Evolutionary conservation across 352 stramenopile genomes (phyloP), one percentile per base, ranked within the genome.

Genomic region (Plasmopara viticola): DNA sequence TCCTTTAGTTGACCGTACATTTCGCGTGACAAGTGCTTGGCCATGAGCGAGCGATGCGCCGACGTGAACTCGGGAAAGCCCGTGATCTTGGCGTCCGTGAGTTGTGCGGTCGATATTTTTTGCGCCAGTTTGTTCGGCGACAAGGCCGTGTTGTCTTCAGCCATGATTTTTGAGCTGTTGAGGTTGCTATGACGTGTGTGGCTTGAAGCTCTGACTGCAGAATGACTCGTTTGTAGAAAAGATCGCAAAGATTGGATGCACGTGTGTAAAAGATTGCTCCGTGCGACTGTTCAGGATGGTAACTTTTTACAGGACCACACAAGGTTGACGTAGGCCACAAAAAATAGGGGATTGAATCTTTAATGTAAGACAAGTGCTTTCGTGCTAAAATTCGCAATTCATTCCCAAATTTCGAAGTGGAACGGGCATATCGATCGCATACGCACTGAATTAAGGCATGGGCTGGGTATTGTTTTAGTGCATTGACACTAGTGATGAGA

Each of bases 81-180:
- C 50, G 63, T 58, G 60, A 85, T 74, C 47, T 75, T 78, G 54
- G 66, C 78, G 51, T 87, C 75, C 17, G 64, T 76, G 44, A 76
- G 67, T 57, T 92, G 82, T 51, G 84, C 84, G 12, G 64, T 75
- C 48, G 88, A 85, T 44, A 95, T 81, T 58, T 89, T 90, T 56
- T 90, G 76, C 42, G 76, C 76, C 33, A 87, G 54, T 54, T 90
- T 90, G 74, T 84, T 87, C 47, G 79, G 79, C 38, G 79, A 90
- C 46, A 41, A 39, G 33, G 54, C 42, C 10, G 54, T 48, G 35
- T 50, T 44, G 40, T 67, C 69, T 58, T 73, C 64, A 48, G 63
- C 55, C 69, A 78, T 78, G 41, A 29, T 51, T 28, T 18, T 14
- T 14, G 15, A 17, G 8, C 5, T 0, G 5, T 8, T 12, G 0